Evolutionary conservation across 768 basidiomycete genomes (phyloP), one percentile per base, ranked within the genome.

Genomic region (Calocera cornea): DNA sequence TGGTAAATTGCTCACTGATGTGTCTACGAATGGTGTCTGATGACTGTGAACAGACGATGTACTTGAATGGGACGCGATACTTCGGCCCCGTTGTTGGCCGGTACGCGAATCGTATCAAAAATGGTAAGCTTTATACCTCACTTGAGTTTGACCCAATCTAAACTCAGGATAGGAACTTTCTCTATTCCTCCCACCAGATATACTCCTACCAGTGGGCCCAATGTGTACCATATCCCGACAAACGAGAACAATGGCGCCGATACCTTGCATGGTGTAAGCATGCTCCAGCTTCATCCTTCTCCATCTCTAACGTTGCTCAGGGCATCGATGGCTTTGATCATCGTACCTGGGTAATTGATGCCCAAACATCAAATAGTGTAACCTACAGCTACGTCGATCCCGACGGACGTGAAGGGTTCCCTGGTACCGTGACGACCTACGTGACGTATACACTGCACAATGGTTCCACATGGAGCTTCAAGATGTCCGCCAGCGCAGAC

Each of bases 221-320:
- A 68, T 16, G 38, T 38, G 12, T 64, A 64, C 34, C 31, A 65
- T 10, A 41, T 68, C 29, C 63, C 24, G 2, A 40, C 67, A 10
- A 68, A 68, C 34, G 67, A 68, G 29, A 68, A 68, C 22, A 41
- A 68, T 22, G 74, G 74, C n/a, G 65, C 41, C 22, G 72, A 74
- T 54, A 72, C 74, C 1, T 66, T 74, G 2, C 74, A 74, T 63
- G 74, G 74, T 14, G 74, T 38, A 38, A 38, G 36, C n/a, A 38
- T 38, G 36, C 36, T 38, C 36, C 14, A 14, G 7, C 36, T 14
- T 38, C 36, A 38, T 38, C 36, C 36, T 38, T 38, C 36, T 38
- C 36, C 36, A 38, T 38, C 36, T 38, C 36, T 5, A 5, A 14
- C 5, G 5, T 14, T 5, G 14, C 5, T 5, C 36, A 38, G 36